Evolutionary conservation across 1,284 basidiomycete species (phyloP), one percentile per base, ranked within the genome.

Genomic region (Singerocomus inundabilis): DNA sequence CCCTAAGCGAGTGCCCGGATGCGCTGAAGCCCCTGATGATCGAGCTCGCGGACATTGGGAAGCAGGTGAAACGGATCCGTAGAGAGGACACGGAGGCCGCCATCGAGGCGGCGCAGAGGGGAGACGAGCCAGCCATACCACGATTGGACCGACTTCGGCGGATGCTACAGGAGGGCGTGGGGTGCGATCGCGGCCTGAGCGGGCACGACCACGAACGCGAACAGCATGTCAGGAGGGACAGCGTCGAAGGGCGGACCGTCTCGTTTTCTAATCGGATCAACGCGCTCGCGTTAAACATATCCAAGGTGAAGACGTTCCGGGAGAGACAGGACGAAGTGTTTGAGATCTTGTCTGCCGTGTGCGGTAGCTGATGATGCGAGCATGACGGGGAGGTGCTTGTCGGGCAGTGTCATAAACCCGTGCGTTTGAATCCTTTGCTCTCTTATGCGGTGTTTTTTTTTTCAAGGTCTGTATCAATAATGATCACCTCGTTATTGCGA

Each of bases 261-360:
- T 72, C 79, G 44, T 84, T 92, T 62, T 77, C 84, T 33, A 91
- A 91, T 62, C 68, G 84, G 53, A 79, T 91, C 37, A 91, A 89
- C 64, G 77, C 74, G 18, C 74, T 91, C 6, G 83, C 85, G 54
- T 59, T 91, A 49, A 75, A 74, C 1, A 80, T 91, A 78, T 87
- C 82, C 42, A 73, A 72, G 61, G 66, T 92, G 53, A 75, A 73
- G 53, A 79, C 84, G 40, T 92, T 92, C 62, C 78, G 73, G 56
- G 85, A 90, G 59, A 65, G 87, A 44, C 86, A 90, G 67, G 75
- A 75, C 3, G 75, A 80, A 49, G 84, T 89, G 11, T 91, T 91
- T 64, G 79, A 79, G 62, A 81, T 91, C 24, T 48, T 62, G 1
- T 62, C 60, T 0, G 63, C 61, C 4, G 53, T 66, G 7, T 60